These are phyloP conservation scores for Ogataea paradorogensis DNA, from an alignment of 805 yeast genomes.

Conservation along the genomic window DNA sequence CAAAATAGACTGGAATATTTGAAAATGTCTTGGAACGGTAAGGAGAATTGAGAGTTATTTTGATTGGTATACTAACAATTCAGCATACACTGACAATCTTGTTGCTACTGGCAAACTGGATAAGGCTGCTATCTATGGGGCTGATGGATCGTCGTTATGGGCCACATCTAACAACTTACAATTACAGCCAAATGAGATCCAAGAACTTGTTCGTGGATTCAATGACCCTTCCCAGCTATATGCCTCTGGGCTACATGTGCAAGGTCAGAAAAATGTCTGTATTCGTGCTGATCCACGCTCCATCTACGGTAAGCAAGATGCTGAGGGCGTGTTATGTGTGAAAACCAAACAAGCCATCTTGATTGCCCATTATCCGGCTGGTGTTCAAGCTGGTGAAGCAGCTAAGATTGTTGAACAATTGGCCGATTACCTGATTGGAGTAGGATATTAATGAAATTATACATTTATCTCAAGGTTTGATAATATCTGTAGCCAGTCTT, in stretches of 20 bases:
- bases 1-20: neutral
- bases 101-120: constrained; percentile 85
- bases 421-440: constrained; percentile 91
- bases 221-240: constrained; percentile 76
- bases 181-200: constrained; percentile 67
- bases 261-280: constrained; percentile 82
- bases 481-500: constrained; percentile 37
- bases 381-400: constrained; percentile 92
- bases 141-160: constrained; percentile 95
- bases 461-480: constrained; percentile 8
- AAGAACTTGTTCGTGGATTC: constrained; percentile 73
- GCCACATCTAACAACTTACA: constrained; percentile 72
- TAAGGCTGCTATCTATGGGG: constrained; percentile 88
- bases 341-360: constrained; percentile 92
- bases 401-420: constrained; percentile 91
- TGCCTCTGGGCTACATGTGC: constrained; percentile 80
- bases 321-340: constrained; percentile 84
- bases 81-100: constrained; percentile 94
- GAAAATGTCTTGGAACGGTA: constrained; percentile 37
- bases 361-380: constrained; percentile 91
- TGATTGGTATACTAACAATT: constrained; percentile 6
- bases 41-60: constrained; percentile 7
- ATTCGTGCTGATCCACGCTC: constrained; percentile 89
- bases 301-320: constrained; percentile 88
- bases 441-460: constrained; percentile 57